Percentiles rank a stretch among this genome's conserved stretches.
Conservation (phyloP, 306 rosid species). For the Malus orientalis region DNA sequence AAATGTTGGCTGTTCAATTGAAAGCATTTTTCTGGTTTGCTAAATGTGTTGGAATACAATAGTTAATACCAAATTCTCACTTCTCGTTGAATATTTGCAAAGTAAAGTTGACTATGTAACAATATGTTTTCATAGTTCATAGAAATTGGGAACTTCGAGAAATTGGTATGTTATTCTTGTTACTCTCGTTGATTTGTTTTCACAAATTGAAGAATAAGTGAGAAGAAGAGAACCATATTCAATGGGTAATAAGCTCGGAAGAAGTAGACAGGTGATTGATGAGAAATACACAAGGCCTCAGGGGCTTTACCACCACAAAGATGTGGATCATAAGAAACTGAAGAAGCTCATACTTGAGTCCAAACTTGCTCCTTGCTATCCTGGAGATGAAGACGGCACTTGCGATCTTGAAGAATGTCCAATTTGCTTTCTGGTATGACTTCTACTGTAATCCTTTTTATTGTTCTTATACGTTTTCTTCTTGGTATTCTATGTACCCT, state of each 20-base stretch:
- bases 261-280: constrained; percentile 87
- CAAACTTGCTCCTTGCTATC: constrained; percentile 95
- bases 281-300: constrained; percentile 92
- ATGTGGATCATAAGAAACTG: constrained; percentile 97
- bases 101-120: not conserved
- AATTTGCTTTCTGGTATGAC: constrained; percentile 88
- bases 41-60: not conserved
- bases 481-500: not conserved
- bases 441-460: not conserved
- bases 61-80: not conserved
- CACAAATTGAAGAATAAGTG: constrained; percentile 19
- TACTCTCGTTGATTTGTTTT: constrained; percentile 24
- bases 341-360: constrained; percentile 89
- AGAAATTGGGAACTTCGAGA: constrained; percentile 12
- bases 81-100: constrained; percentile 9
- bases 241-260: constrained; percentile 99
- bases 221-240: constrained; percentile 20
- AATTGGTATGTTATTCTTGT: constrained; percentile 16
- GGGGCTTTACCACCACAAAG: constrained; percentile 92
- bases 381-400: constrained; percentile 74
- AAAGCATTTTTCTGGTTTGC: not conserved
- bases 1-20: not conserved
- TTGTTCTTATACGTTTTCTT: not conserved
- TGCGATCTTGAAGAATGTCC: constrained; percentile 91
- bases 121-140: constrained; percentile 9